Base-by-base conservation (phyloP, 2,329 filamentous ascomycete genomes). In the Fusarium proliferatum region DNA sequence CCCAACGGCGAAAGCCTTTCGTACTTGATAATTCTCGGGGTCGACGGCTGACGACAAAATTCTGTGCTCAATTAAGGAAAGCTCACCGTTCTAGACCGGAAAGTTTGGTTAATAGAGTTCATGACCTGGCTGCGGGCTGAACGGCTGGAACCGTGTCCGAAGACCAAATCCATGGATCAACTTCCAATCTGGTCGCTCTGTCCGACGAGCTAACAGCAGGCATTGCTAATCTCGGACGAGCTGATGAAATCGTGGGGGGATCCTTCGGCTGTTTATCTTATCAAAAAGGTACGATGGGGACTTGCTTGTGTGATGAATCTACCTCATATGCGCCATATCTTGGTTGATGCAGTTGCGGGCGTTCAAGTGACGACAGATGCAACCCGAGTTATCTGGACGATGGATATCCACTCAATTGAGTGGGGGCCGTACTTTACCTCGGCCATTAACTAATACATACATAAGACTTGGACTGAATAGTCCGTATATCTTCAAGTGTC, bases 211-310 rank as follows among this genome's bases (percentile, higher is more conserved):
- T 60, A 61, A 53, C 55, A 67, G 61, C 65, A 64, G 64, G 53
- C 59, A 48, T 41, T 69, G 30, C 49, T 48, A 72, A 69, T 61
- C 68, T 64, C 46, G 60, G 51, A 56, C 60, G 64, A 73, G 66
- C 68, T 75, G 72, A 74, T 67, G 63, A 41, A 51, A 66, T 66
- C 64, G 74, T 75, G 76, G 76, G 74, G 76, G 74, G 53, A 41
- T n/a, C 46, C 55, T 69, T 76, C 67, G 66, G 67, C 63, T 67
- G 62, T 64, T 64, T 67, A 75, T 61, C 76, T 69, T 74, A 74
- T 73, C 62, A 74, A 65, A 57, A 38, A 64, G 42, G 38, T 45
- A 53, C 42, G 34, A 58, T 28, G 42, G 56, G 51, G 42, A 48
- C 19, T 43, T 52, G 52, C 52, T 63, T 51, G 46, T 65, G 39